phyloP scores from a whole-genome alignment of 768 basidiomycete genomes.

The Saitozyma sp. region DNA sequence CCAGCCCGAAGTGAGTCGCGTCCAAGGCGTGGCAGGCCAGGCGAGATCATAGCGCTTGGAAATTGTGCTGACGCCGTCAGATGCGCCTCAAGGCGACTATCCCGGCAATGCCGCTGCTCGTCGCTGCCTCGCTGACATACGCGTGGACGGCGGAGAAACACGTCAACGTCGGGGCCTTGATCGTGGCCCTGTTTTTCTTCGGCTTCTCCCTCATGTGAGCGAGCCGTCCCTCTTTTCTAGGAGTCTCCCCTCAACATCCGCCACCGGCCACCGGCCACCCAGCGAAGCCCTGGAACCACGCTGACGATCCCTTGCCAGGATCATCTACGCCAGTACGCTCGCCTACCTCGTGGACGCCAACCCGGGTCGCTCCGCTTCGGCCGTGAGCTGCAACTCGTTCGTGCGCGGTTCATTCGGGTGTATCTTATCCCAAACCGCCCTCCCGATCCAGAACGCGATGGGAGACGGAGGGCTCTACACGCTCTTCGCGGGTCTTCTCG shows the following conservation, averaged over 20 bases:
- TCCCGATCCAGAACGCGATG: constrained; percentile 68
- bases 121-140: constrained; percentile 66
- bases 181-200: constrained; percentile 68
- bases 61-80: constrained; percentile 52
- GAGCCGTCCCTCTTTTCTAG: too few species aligned
- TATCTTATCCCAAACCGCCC: constrained; percentile 68
- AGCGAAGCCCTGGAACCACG: too few species aligned
- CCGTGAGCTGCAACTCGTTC: constrained; percentile 70
- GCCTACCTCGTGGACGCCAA: constrained; percentile 89
- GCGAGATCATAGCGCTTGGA: not conserved
- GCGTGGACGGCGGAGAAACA: constrained; percentile 72
- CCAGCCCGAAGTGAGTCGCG: constrained; percentile 64
- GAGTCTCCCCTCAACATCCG: too few species aligned
- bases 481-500: constrained; percentile 62
- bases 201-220: constrained; percentile 77
- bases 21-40: not conserved
- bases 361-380: constrained; percentile 71
- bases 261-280: too few species aligned
- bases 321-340: constrained; percentile 68
- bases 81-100: constrained; percentile 71
- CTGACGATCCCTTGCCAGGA: constrained; percentile 52
- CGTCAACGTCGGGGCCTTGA: constrained; percentile 66
- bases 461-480: constrained; percentile 82
- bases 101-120: constrained; percentile 61
- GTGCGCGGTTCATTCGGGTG: constrained; percentile 72